Evolutionary conservation across 1,284 basidiomycete genomes (phyloP).

Genomic region (Porodaedalea pini): DNA sequence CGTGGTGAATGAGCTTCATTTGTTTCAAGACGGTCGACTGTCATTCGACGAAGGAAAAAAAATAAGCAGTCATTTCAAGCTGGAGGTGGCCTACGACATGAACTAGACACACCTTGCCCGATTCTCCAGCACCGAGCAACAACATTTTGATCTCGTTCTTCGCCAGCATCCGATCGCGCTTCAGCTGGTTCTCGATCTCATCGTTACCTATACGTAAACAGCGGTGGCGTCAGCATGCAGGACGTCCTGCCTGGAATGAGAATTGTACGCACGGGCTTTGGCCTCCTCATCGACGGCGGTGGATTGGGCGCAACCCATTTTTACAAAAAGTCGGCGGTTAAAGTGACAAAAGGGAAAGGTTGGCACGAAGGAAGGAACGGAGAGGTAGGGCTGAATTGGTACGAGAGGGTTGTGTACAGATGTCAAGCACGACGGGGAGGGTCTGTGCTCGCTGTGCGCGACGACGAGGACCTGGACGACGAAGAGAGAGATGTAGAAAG

Average conservation of each 20-base stretch:
- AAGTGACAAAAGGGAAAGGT: slow-evolving; percentile 24
- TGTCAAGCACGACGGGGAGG: neutral
- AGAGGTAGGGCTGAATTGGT: slow-evolving; percentile 26
- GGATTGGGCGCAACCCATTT: slow-evolving; percentile 76
- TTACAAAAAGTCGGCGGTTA: slow-evolving; percentile 9
- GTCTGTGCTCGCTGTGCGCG: slow-evolving; percentile 3
- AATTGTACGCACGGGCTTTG: slow-evolving; percentile 68
- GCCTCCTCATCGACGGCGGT: slow-evolving; percentile 71
- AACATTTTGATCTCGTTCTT: slow-evolving; percentile 96
- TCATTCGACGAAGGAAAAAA: neutral
- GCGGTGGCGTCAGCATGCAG: slow-evolving; percentile 2
- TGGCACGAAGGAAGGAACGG: slow-evolving; percentile 19
- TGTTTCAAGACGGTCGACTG: slow-evolving; percentile 93
- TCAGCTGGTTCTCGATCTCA: slow-evolving; percentile 94
- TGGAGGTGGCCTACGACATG: neutral
- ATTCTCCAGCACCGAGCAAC: slow-evolving; percentile 89
- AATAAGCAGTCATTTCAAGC: neutral
- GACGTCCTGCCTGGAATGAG: slow-evolving; percentile 4
- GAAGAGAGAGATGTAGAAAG: slow-evolving; percentile 10
- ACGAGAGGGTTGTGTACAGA: neutral
- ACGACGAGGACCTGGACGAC: slow-evolving; percentile 5
- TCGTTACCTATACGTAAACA: slow-evolving; percentile 66
- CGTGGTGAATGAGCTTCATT: slow-evolving; percentile 94
- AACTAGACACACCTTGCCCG: slow-evolving; percentile 64
- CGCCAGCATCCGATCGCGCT: slow-evolving; percentile 86